phyloP scores from a whole-genome alignment of 2,329 filamentous ascomycete genomes.

The Paracamarosporium sp. region DNA sequence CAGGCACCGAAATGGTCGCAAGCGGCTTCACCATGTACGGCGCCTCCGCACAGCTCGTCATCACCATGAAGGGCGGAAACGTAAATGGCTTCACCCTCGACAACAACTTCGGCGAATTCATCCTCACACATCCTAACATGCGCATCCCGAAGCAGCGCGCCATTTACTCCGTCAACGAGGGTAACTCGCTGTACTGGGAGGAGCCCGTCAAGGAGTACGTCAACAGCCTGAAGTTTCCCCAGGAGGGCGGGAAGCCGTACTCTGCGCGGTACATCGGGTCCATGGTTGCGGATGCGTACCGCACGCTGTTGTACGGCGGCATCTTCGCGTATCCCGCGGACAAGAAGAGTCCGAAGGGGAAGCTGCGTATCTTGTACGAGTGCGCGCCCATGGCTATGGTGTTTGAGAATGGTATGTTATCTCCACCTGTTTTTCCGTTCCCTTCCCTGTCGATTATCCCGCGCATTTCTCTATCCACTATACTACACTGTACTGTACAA shows the following conservation, averaged over 20 bases:
- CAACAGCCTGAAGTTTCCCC: conserved; percentile 83
- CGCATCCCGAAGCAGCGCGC: conserved; percentile 76
- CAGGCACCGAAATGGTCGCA: conserved; percentile 89
- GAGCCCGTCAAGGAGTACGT: conserved; percentile 88
- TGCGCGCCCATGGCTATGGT: conserved; percentile 99
- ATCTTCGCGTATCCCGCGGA: conserved; percentile 98
- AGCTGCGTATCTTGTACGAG: conserved; percentile 96
- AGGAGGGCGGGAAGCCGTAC: conserved; percentile 83
- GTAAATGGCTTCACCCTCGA: conserved; percentile 99
- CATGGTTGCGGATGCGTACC: conserved; percentile 99
- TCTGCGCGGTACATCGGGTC: conserved; percentile 93
- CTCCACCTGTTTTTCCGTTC: not conserved
- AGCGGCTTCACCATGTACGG: conserved; percentile 99
- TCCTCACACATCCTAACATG: conserved; percentile 97
- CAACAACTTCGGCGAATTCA: conserved; percentile 96
- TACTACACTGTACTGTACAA: not conserved
- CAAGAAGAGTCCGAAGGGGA: conserved; percentile 98
- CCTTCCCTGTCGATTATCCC: no score
- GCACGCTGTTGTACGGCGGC: conserved; percentile 92
- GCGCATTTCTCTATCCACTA: not conserved
- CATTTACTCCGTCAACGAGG: conserved; percentile 99
- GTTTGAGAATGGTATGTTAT: conserved; percentile 90
- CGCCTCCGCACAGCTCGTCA: conserved; percentile 92
- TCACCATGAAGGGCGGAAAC: conserved; percentile 90
- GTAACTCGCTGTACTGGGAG: conserved; percentile 96